These are phyloP conservation scores for Pythium rhizo-oryzae DNA, from an alignment of 352 stramenopile species.

Conservation along the genomic window DNA sequence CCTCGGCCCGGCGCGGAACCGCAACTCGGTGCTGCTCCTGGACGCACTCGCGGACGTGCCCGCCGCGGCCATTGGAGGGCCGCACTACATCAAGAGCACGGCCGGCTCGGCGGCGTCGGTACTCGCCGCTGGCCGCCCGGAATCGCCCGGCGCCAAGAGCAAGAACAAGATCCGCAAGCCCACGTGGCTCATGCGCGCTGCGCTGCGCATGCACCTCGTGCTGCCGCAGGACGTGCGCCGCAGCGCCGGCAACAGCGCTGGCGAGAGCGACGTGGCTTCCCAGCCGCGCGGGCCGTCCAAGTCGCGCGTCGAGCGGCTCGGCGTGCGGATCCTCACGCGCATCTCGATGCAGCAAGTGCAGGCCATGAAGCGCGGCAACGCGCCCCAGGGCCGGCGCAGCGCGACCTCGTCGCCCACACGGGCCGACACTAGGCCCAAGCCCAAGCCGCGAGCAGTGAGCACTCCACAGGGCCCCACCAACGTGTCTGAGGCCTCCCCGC, in stretches of 20 bases:
- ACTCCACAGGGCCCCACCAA: conserved; percentile 3
- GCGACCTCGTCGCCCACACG: not conserved
- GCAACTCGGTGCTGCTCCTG: conserved; percentile 13
- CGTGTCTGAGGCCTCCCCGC: not conserved
- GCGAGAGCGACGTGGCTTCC: not conserved
- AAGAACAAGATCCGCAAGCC: not conserved
- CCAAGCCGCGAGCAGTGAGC: too few relatives aligned
- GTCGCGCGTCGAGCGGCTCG: conserved; percentile 13
- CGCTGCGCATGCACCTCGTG: not conserved
- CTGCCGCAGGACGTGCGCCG: not conserved
- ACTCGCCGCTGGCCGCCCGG: too few relatives aligned
- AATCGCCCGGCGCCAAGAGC: not conserved
- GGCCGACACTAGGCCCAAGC: not conserved
- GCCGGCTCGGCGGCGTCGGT: not conserved
- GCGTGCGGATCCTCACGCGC: conserved; percentile 16
- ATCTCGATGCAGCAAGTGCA: conserved; percentile 24
- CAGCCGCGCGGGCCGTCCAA: not conserved
- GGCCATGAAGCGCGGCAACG: conserved; percentile 5
- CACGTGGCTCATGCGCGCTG: not conserved
- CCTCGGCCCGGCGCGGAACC: conserved; percentile 7
- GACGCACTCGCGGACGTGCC: conserved; percentile 13
- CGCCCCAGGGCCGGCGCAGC: not conserved
- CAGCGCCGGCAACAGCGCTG: not conserved
- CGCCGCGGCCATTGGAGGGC: not conserved
- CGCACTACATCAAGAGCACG: not conserved